These are phyloP conservation scores for Maudiozyma saulgeensis DNA, from an alignment of 805 yeast genomes.

Conservation along the genomic window DNA sequence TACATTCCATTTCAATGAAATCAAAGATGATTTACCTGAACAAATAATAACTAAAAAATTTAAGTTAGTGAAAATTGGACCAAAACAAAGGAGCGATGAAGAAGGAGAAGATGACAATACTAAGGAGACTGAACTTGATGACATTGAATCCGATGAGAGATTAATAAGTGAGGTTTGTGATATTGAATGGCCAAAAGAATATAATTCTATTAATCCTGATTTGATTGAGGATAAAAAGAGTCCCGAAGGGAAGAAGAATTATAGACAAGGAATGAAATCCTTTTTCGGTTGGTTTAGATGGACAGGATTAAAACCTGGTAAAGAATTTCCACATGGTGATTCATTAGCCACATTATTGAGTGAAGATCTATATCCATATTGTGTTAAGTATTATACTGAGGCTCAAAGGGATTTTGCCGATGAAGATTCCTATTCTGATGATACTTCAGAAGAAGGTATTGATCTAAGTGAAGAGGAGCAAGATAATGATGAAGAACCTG, in stretches of 20 bases:
- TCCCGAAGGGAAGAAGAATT: conserved; percentile 46
- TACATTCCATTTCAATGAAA: conserved; percentile 45
- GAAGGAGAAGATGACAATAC: neutral
- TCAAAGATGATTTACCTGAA: conserved; percentile 39
- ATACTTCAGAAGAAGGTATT: conserved; percentile 13
- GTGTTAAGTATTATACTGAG: conserved; percentile 71
- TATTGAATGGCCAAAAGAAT: conserved; percentile 62
- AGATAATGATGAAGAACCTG: conserved; percentile 2
- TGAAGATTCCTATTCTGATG: conserved; percentile 37
- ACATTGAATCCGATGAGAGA: conserved; percentile 40
- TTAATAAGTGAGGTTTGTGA: conserved; percentile 45
- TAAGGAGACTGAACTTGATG: conserved; percentile 24
- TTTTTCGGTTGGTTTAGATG: conserved; percentile 83
- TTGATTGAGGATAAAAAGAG: conserved; percentile 38
- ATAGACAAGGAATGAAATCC: conserved; percentile 66
- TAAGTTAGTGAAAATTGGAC: conserved; percentile 28
- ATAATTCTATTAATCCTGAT: conserved; percentile 47
- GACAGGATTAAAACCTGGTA: conserved; percentile 72
- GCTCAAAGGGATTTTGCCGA: conserved; percentile 59
- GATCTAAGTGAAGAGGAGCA: conserved; percentile 6
- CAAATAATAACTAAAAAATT: conserved; percentile 58
- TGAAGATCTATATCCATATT: conserved; percentile 79
- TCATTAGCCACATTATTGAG: conserved; percentile 61
- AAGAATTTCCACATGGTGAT: conserved; percentile 70
- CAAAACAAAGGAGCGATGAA: conserved; percentile 6